Evolutionary conservation across 306 rosid species (phyloP), one percentile per base, ranked within the genome.

Genomic region (Ormosia emarginata): DNA sequence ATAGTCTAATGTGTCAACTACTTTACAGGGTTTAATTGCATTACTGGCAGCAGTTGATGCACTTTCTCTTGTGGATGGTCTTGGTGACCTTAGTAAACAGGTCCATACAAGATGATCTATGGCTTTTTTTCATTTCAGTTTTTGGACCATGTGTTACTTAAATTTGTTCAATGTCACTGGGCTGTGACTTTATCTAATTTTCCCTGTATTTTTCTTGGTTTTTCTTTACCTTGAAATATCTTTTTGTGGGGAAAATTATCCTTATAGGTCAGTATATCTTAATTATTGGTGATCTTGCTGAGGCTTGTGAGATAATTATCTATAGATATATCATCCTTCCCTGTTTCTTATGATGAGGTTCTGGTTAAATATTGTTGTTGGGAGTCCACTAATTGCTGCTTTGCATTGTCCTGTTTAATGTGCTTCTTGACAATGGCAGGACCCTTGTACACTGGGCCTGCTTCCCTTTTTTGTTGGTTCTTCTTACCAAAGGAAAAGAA

Each of bases 1-100:
- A 53, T 58, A 57, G 52, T 75, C 47, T 82, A 39, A 46, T 55
- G 56, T 76, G 56, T 84, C 73, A 32, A 75, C 82, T 61, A 30
- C 14, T 75, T 85, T 71, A 57, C 77, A 94, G 98, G 98, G 98
- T 62, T 85, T 94, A 84, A 89, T 94, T 83, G 87, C 97, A 37
- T 80, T 94, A 81, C 86, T 94, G 80, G 97, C 97, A 3, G 95
- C 95, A 15, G 94, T 82, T 78, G 97, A 94, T 83, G 95, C 98
- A 50, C 94, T 94, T 79, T 94, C 95, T 67, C 90, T 41, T 59
- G 81, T 86, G 78, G 89, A 89, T 82, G 90, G 88, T 78, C 86
- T 93, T 77, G 84, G 81, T 81, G 86, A 79, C 85, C 89, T 91
- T 30, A 84, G 66, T 78, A 94, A 93, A 77, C 97, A 94, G 97